Conservation (phyloP, 768 basidiomycete genomes). For the Tubosaeta sp. region DNA sequence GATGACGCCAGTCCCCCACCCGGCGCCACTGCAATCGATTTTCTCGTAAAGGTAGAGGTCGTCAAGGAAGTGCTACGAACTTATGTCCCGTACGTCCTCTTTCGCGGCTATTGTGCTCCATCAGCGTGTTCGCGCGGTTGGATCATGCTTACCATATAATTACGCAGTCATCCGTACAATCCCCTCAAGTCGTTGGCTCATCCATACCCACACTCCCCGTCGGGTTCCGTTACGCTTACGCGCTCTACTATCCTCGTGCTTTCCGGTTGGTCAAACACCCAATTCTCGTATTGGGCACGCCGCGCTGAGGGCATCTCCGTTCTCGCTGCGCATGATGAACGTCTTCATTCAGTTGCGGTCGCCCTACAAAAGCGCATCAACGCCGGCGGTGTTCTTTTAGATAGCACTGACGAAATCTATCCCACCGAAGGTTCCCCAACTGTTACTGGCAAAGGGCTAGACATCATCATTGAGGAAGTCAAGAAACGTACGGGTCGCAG, state of each 20-base stretch:
- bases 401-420: slow-evolving; percentile 23
- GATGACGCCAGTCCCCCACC: slow-evolving; percentile 26
- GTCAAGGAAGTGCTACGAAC: slow-evolving; percentile 46
- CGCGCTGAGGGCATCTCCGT: slow-evolving; percentile 48
- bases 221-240: slow-evolving; percentile 43
- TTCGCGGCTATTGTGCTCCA: not conserved
- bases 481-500: slow-evolving; percentile 46
- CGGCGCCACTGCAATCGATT: slow-evolving; percentile 45
- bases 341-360: slow-evolving; percentile 37
- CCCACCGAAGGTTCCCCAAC: slow-evolving; percentile 34
- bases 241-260: slow-evolving; percentile 45
- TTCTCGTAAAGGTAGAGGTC: slow-evolving; percentile 50
- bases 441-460: slow-evolving; percentile 48
- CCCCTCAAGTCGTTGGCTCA: slow-evolving; percentile 46
- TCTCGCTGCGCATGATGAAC: slow-evolving; percentile 37
- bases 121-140: slow-evolving; percentile 5
- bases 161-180: slow-evolving; percentile 47
- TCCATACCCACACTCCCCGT: slow-evolving; percentile 35
- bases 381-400: slow-evolving; percentile 30
- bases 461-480: slow-evolving; percentile 44
- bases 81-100: slow-evolving; percentile 43
- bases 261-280: slow-evolving; percentile 52
- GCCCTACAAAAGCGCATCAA: slow-evolving; percentile 40
- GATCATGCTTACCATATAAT: slow-evolving; percentile 22
- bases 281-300: slow-evolving; percentile 53